These are phyloP conservation scores for Medicago lupulina DNA, from an alignment of 306 rosid species.

Conservation along the genomic window DNA sequence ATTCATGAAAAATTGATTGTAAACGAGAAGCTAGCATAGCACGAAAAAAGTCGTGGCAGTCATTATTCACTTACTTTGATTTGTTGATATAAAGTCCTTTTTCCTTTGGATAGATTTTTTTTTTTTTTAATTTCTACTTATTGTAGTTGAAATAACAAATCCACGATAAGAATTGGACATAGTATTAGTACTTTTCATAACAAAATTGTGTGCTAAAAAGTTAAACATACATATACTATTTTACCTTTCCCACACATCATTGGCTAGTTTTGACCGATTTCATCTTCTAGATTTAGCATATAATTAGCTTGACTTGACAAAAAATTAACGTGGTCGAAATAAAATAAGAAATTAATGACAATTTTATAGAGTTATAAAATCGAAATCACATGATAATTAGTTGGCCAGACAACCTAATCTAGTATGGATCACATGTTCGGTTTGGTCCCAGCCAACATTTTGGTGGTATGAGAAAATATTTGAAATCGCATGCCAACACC, in stretches of 20 bases:
- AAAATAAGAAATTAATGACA: background rate
- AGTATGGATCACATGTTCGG: slow-evolving; percentile 35
- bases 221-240: background rate
- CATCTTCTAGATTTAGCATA: background rate
- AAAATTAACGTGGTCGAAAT: slow-evolving; percentile 8
- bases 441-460: slow-evolving; percentile 7
- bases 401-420: slow-evolving; percentile 35
- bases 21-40: no score
- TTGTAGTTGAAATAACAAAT: background rate
- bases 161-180: background rate
- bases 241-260: background rate
- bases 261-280: background rate
- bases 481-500: slow-evolving; percentile 38
- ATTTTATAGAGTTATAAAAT: background rate
- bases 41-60: no score
- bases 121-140: background rate
- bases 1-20: background rate
- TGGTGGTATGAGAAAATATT: slow-evolving; percentile 25
- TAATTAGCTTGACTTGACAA: slow-evolving; percentile 13
- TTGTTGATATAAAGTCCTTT: no score
- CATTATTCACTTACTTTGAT: no score
- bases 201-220: background rate
- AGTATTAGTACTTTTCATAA: background rate
- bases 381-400: slow-evolving; percentile 5
- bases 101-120: background rate